Percentiles rank a stretch among this genome's conserved stretches.
These are phyloP conservation scores for Penicillium palitans DNA, from an alignment of 2,329 filamentous ascomycete genomes.

Conservation along the genomic window DNA sequence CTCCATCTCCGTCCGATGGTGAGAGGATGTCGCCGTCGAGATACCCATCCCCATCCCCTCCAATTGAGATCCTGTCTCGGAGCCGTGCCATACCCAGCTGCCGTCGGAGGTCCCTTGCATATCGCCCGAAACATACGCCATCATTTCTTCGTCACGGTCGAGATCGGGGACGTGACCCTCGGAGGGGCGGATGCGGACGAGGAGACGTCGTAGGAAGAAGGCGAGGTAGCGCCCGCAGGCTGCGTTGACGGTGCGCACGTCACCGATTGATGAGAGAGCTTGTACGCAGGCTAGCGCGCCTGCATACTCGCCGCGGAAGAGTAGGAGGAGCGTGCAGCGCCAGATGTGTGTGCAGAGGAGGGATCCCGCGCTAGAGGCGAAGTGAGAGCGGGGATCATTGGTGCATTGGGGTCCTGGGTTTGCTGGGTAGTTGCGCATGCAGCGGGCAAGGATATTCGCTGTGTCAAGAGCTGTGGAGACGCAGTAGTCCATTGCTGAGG, in stretches of 20 bases:
- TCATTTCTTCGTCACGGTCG: constrained; percentile 77
- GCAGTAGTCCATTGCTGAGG: constrained; percentile 75
- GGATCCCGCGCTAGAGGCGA: constrained; percentile 69
- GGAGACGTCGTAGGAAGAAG: constrained; percentile 73
- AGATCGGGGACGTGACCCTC: constrained; percentile 41
- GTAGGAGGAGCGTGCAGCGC: constrained; percentile 77
- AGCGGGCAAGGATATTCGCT: constrained; percentile 70
- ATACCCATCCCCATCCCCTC: constrained; percentile 25
- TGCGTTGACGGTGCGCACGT: constrained; percentile 69
- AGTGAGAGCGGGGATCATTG: constrained; percentile 54
- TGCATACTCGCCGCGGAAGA: constrained; percentile 71
- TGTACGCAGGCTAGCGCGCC: constrained; percentile 72
- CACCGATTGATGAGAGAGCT: constrained; percentile 68
- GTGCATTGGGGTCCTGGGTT: constrained; percentile 23
- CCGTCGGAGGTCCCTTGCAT: constrained; percentile 75
- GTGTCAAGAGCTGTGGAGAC: constrained; percentile 75
- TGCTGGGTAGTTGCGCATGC: constrained; percentile 47
- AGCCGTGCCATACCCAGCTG: constrained; percentile 78
- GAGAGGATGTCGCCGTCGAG: constrained; percentile 15
- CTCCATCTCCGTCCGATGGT: constrained; percentile 50
- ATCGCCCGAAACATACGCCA: constrained; percentile 84
- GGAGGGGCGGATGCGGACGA: constrained; percentile 53
- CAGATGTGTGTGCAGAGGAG: constrained; percentile 82
- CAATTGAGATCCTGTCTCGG: constrained; percentile 51
- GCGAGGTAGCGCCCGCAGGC: constrained; percentile 78